These are phyloP conservation scores for Penicillium sp. DNA, from an alignment of 2,329 filamentous ascomycete genomes.

Conservation along the genomic window DNA sequence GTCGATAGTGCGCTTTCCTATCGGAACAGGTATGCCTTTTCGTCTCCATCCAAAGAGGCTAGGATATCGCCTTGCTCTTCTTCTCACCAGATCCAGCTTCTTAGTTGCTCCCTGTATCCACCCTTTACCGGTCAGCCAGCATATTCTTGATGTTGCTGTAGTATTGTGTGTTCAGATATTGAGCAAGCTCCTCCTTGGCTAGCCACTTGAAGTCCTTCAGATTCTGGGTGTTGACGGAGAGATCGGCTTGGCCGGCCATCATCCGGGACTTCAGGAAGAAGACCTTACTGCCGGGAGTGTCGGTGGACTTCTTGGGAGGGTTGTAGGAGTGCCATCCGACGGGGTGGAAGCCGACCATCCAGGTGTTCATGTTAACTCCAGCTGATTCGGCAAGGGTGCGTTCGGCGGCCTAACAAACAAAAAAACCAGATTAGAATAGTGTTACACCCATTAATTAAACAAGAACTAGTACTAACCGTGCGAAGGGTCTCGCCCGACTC, in stretches of 20 bases:
- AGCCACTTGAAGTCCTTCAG: slow-evolving; percentile 88
- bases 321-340: slow-evolving; percentile 71
- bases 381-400: slow-evolving; percentile 72
- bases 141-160: slow-evolving; percentile 75
- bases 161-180: slow-evolving; percentile 64
- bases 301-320: slow-evolving; percentile 38
- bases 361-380: slow-evolving; percentile 97
- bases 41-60: slow-evolving; percentile 6
- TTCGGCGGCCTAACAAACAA: slow-evolving; percentile 66
- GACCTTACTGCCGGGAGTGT: slow-evolving; percentile 68
- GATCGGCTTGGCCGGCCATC: slow-evolving; percentile 89
- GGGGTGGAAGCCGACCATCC: slow-evolving; percentile 88
- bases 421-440: slow-evolving; percentile 4
- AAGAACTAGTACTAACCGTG: slow-evolving; percentile 59
- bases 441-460: too few relatives aligned
- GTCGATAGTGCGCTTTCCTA: slow-evolving; percentile 18
- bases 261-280: slow-evolving; percentile 97
- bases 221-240: slow-evolving; percentile 67
- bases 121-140: slow-evolving; percentile 67
- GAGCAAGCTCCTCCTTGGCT: slow-evolving; percentile 78
- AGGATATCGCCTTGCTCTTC: background rate
- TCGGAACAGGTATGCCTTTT: slow-evolving; percentile 14
- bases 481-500: slow-evolving; percentile 71
- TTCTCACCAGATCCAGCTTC: background rate
- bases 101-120: background rate